Conservation (phyloP, 2,329 filamentous ascomycete species). For the Ophiostoma populinum region DNA sequence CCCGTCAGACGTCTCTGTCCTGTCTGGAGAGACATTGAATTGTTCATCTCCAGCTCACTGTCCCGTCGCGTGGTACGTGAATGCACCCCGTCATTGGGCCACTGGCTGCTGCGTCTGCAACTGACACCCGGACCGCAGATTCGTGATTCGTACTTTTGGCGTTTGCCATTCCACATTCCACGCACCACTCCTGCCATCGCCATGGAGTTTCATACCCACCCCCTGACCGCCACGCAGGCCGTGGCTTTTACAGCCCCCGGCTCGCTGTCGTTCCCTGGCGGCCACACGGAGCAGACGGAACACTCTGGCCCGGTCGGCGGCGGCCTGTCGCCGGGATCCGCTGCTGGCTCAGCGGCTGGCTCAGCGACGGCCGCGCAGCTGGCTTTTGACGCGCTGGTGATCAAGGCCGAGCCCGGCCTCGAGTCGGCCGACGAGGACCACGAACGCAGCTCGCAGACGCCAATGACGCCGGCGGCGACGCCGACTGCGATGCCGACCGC, state of each 20-base stretch:
- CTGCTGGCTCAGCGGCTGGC: too few species aligned
- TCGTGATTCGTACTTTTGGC: too few species aligned
- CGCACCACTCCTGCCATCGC: not conserved
- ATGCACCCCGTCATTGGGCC: not conserved
- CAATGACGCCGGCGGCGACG: constrained; percentile 80
- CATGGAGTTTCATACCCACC: constrained; percentile 91
- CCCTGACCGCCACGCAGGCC: constrained; percentile 77
- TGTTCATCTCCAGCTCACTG: constrained; percentile 94
- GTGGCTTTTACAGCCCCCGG: constrained; percentile 89
- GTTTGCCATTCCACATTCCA: too few species aligned
- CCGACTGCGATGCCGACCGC: constrained; percentile 73
- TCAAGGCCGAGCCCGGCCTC: too few species aligned
- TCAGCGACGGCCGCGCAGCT: too few species aligned
- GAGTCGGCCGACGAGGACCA: too few species aligned
- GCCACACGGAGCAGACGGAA: constrained; percentile 61
- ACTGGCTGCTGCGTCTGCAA: constrained; percentile 80
- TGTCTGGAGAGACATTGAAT: constrained; percentile 85
- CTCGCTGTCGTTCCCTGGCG: constrained; percentile 81
- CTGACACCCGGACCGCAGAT: constrained; percentile 84
- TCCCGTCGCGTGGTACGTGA: constrained; percentile 43
- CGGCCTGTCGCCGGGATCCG: too few species aligned
- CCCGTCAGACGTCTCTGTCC: not conserved
- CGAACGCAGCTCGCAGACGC: too few species aligned
- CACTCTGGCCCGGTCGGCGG: too few species aligned
- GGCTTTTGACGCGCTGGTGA: too few species aligned